A percentile compares a stretch with the other conserved stretches of the same genome.
Evolutionary conservation across 176 grass and related monocot genomes (phyloP).

Genomic region (Oryza australiensis): DNA sequence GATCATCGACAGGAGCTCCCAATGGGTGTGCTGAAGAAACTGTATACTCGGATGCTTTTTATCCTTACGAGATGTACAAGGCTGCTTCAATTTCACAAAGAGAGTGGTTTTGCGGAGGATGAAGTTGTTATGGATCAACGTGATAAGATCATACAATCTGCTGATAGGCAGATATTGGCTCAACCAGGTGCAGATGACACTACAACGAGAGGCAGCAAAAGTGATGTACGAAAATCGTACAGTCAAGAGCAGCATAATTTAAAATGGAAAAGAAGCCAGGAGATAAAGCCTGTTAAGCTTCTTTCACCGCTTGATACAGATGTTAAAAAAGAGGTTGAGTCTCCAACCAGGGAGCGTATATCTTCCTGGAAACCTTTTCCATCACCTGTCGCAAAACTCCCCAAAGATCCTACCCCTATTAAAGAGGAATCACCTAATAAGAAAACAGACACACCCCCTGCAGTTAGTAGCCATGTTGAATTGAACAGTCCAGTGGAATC

Average conservation of each 20-base stretch:
- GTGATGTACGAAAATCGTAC: slow-evolving; percentile 77
- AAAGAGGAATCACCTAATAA: slow-evolving; percentile 44
- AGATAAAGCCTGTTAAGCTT: slow-evolving; percentile 83
- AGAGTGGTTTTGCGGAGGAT: slow-evolving; percentile 89
- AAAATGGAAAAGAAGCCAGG: slow-evolving; percentile 98
- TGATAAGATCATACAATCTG: slow-evolving; percentile 77
- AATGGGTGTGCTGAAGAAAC: slow-evolving; percentile 91
- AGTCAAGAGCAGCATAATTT: slow-evolving; percentile 95
- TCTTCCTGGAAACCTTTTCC: slow-evolving; percentile 92
- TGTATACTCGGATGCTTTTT: slow-evolving; percentile 96
- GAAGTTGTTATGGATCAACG: slow-evolving; percentile 77
- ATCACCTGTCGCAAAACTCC: slow-evolving; percentile 48
- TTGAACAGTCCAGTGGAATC: slow-evolving; percentile 63
- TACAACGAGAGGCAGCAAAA: slow-evolving; percentile 51
- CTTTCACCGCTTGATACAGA: slow-evolving; percentile 54
- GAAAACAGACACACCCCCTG: slow-evolving; percentile 45
- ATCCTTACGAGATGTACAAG: slow-evolving; percentile 99
- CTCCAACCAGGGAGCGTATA: slow-evolving; percentile 70
- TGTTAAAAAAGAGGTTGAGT: slow-evolving; percentile 57
- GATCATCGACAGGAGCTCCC: slow-evolving; percentile 88
- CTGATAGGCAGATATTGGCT: slow-evolving; percentile 59
- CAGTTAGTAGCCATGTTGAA: slow-evolving; percentile 48
- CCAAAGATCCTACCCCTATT: slow-evolving; percentile 48
- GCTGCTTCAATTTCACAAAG: slow-evolving; percentile 96
- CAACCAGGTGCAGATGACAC: slow-evolving; percentile 38